These are phyloP conservation scores for Hamamelis virginiana DNA, from an alignment of 164 flowering plant species.

Conservation along the genomic window DNA sequence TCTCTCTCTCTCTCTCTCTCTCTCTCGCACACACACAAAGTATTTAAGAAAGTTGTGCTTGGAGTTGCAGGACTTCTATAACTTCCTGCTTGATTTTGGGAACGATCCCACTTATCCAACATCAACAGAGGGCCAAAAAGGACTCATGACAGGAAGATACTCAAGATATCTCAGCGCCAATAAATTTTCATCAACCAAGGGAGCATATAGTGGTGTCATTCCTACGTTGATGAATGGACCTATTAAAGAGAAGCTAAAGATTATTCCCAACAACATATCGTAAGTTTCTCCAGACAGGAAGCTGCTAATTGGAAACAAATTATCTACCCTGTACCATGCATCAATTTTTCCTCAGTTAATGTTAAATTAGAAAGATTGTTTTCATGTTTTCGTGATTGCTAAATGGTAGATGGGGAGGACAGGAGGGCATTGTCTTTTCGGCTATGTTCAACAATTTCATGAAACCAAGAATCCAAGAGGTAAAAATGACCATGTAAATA, in stretches of 20 bases:
- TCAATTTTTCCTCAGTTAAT: no score
- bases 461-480: slow-evolving; percentile 30
- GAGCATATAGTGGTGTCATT: background rate
- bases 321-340: no score
- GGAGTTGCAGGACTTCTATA: slow-evolving; percentile 20
- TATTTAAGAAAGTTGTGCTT: background rate
- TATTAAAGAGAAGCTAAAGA: slow-evolving; percentile 19
- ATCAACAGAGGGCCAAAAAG: background rate
- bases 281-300: background rate
- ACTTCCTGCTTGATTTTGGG: slow-evolving; percentile 14
- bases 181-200: background rate
- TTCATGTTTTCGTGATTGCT: background rate
- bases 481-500: slow-evolving; percentile 8
- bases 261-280: slow-evolving; percentile 22
- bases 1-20: no score
- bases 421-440: slow-evolving; percentile 14
- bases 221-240: slow-evolving; percentile 22
- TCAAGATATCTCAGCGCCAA: slow-evolving; percentile 4
- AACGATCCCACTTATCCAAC: background rate
- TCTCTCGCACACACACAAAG: no score
- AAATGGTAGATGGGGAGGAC: slow-evolving; percentile 21
- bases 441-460: slow-evolving; percentile 24
- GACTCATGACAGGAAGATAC: background rate
- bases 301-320: no score
- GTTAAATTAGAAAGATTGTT: no score